Evolutionary conservation across 306 rosid genomes (phyloP), one percentile per base, ranked within the genome.

Genomic region (Glycine soja): DNA sequence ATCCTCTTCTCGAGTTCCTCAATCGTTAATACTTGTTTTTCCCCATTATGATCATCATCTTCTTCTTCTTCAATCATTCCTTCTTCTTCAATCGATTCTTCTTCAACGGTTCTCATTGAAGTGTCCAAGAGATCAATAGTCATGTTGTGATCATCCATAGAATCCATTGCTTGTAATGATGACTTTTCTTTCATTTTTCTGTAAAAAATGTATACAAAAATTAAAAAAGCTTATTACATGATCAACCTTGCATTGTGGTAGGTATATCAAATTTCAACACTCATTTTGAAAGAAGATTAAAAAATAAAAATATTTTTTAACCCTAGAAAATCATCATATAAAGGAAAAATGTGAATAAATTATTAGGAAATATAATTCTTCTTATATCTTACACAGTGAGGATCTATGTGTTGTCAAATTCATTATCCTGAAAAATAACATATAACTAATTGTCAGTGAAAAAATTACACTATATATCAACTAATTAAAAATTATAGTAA

Each of bases 1-100:
- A 83, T 72, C 66, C 53, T 72, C 36, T 18, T 36, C 80, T 83
- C 80, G 0, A 83, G 72, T 7, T 64, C 76, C 13, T 78, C 80
- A 8, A 78, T 54, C 2, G n/a, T 64, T 47, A 65, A 0, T 19
- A 36, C 40, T 36, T 36, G 3, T 36, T 4, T 4, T 36, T 36
- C 1, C 0, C 1, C 24, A 19, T 19, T 1, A 19, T 19, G 24
- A 19, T 19, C 24, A 19, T 19, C 24, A 19, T 32, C 5, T 0
- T 18, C 7, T 54, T 74, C 15, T 3, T 10, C 12, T 18, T 8
- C 7, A 43, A 7, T 1, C 58, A 1, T 42, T 45, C 24, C 10
- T 0, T 8, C 71, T 30, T 12, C 15, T n/a, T n/a, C n/a, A n/a
- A n/a, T n/a, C n/a, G n/a, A n/a, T n/a, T n/a, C n/a, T n/a, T n/a